phyloP scores from a whole-genome alignment of 2,329 filamentous ascomycete genomes.

The Nigrospora sphaerica region DNA sequence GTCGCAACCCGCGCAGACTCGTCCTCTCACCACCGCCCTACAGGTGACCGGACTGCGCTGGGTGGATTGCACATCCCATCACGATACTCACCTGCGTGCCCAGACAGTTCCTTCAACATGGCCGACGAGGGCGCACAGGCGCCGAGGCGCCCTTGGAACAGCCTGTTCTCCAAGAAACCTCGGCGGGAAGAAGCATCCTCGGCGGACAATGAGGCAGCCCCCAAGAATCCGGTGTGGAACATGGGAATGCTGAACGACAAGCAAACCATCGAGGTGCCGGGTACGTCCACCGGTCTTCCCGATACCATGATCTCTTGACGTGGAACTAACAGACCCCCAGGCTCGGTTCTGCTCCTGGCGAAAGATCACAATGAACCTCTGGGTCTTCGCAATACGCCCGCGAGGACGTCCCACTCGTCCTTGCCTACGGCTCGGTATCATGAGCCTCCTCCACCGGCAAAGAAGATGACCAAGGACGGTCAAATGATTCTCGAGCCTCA shows the following conservation, averaged over 20 bases:
- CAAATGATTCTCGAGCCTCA: conserved; percentile 85
- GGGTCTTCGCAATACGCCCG: conserved; percentile 49
- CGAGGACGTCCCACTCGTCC: conserved; percentile 51
- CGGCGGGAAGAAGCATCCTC: conserved; percentile 2
- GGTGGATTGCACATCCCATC: too few species aligned
- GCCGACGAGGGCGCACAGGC: conserved; percentile 6
- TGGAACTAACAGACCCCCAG: conserved; percentile 22
- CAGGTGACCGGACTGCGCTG: too few species aligned
- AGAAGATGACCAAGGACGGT: conserved; percentile 76
- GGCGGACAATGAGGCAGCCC: conserved; percentile 6
- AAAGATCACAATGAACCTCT: conserved; percentile 50
- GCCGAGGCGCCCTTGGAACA: conserved; percentile 9
- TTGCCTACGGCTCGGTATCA: conserved; percentile 38
- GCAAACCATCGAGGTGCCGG: conserved; percentile 79
- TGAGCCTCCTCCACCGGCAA: conserved; percentile 26
- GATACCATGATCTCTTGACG: background rate
- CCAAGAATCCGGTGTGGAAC: conserved; percentile 34
- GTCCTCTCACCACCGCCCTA: too few species aligned
- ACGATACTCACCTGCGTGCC: too few species aligned
- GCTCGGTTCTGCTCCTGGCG: conserved; percentile 51
- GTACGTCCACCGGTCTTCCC: conserved; percentile 35
- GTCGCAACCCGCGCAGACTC: too few species aligned
- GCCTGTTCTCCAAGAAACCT: conserved; percentile 9
- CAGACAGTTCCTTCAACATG: conserved; percentile 6
- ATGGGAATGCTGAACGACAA: conserved; percentile 81